A percentile compares a stretch with the other conserved stretches of the same genome.
Evolutionary conservation across 2,329 filamentous ascomycete genomes (phyloP).

Genomic region (Sordariomycetes sp.): DNA sequence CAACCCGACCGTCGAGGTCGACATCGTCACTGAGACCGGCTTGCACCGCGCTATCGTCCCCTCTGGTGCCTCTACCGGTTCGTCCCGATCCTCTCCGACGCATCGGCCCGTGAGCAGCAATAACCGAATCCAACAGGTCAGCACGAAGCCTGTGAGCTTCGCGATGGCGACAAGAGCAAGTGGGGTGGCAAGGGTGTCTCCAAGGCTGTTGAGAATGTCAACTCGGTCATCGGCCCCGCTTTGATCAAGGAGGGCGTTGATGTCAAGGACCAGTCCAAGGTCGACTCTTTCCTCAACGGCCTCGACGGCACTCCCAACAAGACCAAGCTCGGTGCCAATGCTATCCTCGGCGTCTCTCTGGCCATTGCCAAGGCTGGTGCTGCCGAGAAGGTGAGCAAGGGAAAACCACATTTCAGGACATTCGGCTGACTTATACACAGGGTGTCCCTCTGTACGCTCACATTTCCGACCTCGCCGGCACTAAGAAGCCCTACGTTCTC

Average conservation of each 20-base stretch:
- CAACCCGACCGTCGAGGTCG: conserved; percentile 98
- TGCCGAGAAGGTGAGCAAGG: conserved; percentile 62
- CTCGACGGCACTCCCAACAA: conserved; percentile 83
- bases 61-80: conserved; percentile 90
- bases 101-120: conserved; percentile 9
- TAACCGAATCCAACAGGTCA: conserved; percentile 48
- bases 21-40: conserved; percentile 91
- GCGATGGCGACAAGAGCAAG: conserved; percentile 79
- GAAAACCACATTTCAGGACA: background rate
- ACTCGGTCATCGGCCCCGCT: conserved; percentile 68
- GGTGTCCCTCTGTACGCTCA: conserved; percentile 80
- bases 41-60: conserved; percentile 97
- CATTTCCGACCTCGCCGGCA: conserved; percentile 78
- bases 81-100: conserved; percentile 23
- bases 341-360: conserved; percentile 77
- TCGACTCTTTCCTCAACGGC: conserved; percentile 78
- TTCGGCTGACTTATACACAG: conserved; percentile 20
- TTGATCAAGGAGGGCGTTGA: conserved; percentile 76
- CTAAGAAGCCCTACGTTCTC: conserved; percentile 86
- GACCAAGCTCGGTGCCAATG: conserved; percentile 80
- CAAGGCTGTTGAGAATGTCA: conserved; percentile 82
- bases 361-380: conserved; percentile 83
- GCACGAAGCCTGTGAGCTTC: conserved; percentile 86
- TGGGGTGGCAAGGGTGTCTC: conserved; percentile 83
- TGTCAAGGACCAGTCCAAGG: conserved; percentile 76